Conservation (phyloP, 805 yeast genomes). For the Hyphopichia homilentoma region DNA sequence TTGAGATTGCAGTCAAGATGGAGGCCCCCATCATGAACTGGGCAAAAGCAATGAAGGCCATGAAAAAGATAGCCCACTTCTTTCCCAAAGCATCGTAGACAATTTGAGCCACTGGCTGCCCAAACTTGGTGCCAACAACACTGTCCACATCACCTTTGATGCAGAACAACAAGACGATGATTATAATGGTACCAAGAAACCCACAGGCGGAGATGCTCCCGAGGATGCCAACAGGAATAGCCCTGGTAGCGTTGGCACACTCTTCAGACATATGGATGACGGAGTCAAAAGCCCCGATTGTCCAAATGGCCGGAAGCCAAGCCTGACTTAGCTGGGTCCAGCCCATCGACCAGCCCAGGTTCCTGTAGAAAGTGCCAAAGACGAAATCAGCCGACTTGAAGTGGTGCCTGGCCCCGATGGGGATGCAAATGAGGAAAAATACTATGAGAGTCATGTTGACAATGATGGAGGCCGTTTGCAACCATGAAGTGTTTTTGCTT, state of each 20-base stretch:
- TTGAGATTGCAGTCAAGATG: constrained; percentile 21
- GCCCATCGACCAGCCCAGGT: constrained; percentile 54
- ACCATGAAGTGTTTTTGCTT: constrained; percentile 18
- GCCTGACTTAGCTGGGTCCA: constrained; percentile 35
- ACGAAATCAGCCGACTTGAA: constrained; percentile 52
- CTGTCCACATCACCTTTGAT: constrained; percentile 16
- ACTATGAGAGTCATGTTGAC: constrained; percentile 19
- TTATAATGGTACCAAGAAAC: constrained; percentile 19
- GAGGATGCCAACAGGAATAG: constrained; percentile 28
- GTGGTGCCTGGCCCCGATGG: constrained; percentile 21
- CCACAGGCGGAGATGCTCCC: constrained; percentile 26
- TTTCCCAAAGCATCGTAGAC: constrained; percentile 27
- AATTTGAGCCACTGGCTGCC: constrained; percentile 29
- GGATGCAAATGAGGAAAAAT: constrained; percentile 25
- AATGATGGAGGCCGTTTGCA: constrained; percentile 23
- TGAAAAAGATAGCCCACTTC: constrained; percentile 27
- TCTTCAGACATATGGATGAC: constrained; percentile 31
- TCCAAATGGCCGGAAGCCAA: constrained; percentile 31
- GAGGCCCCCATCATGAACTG: constrained; percentile 33
- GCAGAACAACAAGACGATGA: constrained; percentile 21
- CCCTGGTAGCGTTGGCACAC: constrained; percentile 19
- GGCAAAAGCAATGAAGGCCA: constrained; percentile 23
- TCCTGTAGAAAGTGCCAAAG: constrained; percentile 49
- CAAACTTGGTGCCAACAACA: constrained; percentile 17
- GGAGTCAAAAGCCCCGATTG: constrained; percentile 33